Conservation (phyloP, 2,329 filamentous ascomycete genomes). For the Exserohilum turcica region DNA sequence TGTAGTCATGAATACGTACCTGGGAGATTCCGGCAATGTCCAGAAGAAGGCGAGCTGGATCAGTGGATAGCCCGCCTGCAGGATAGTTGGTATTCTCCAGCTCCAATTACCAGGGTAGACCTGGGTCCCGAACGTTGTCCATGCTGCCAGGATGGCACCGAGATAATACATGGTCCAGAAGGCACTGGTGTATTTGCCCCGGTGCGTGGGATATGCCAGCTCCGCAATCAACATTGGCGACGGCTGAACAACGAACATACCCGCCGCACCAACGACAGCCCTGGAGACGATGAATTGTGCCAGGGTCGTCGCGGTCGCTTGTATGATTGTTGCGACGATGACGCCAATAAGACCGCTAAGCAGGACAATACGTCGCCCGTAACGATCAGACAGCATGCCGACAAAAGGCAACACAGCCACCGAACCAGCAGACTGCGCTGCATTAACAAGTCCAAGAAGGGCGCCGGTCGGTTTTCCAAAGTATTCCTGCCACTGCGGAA, state of each 20-base stretch:
- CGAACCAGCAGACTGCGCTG: constrained; percentile 15
- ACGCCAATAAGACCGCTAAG: constrained; percentile 5
- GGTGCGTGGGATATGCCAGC: constrained; percentile 62
- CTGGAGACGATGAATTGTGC: constrained; percentile 55
- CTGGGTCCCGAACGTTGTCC: constrained; percentile 26
- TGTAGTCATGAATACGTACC: neutral
- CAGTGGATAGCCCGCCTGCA: constrained; percentile 54
- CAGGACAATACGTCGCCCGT: constrained; percentile 15
- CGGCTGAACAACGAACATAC: constrained; percentile 56
- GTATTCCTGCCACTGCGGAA: constrained; percentile 15
- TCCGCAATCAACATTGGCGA: constrained; percentile 62
- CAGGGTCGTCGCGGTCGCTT: constrained; percentile 40
- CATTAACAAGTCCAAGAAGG: constrained; percentile 20
- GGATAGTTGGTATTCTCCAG: constrained; percentile 58
- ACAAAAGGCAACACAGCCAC: constrained; percentile 16
- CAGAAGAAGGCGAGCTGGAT: constrained; percentile 17
- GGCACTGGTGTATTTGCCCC: constrained; percentile 62
- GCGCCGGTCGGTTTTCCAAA: constrained; percentile 21
- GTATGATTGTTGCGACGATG: neutral
- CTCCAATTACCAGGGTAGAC: constrained; percentile 53
- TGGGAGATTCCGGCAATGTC: neutral
- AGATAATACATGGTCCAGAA: constrained; percentile 50
- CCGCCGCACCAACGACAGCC: constrained; percentile 51
- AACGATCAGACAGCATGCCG: constrained; percentile 10
- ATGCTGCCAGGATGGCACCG: constrained; percentile 28